These are phyloP conservation scores for Botrytis elliptica DNA, from an alignment of 2,329 filamentous ascomycete species.

Conservation along the genomic window DNA sequence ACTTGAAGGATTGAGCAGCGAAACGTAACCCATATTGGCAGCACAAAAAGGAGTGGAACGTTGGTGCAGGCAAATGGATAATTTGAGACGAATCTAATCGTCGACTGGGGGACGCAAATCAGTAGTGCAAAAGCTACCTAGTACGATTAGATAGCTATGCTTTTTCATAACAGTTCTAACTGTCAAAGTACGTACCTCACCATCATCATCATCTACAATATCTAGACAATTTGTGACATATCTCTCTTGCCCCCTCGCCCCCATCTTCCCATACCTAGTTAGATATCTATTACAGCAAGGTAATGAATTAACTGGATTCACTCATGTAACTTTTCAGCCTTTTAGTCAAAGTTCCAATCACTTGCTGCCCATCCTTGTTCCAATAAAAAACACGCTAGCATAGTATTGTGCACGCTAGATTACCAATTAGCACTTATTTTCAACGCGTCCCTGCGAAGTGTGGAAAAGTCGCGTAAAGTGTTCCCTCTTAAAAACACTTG, in stretches of 20 bases:
- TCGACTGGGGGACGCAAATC: background rate
- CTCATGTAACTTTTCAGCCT: background rate
- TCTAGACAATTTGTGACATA: background rate
- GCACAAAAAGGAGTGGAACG: conserved; percentile 1
- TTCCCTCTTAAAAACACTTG: conserved; percentile 25
- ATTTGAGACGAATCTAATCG: conserved; percentile 8
- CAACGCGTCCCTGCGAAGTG: conserved; percentile 24
- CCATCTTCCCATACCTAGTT: background rate
- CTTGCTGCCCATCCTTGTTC: background rate
- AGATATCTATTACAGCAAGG: background rate
- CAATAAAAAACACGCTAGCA: conserved; percentile 4
- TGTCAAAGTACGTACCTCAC: background rate
- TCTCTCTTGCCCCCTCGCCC: background rate
- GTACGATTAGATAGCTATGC: background rate
- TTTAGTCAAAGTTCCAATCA: background rate
- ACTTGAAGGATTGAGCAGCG: background rate
- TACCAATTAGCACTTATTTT: conserved; percentile 16
- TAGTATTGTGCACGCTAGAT: conserved; percentile 7
- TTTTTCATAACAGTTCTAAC: background rate
- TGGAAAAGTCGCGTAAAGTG: conserved; percentile 22
- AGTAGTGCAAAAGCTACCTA: background rate
- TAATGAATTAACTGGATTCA: background rate
- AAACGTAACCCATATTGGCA: background rate
- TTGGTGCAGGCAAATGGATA: background rate
- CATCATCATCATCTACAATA: background rate